Conservation (phyloP, 2,329 filamentous ascomycete species). For the Grosmannia clavigera region DNA sequence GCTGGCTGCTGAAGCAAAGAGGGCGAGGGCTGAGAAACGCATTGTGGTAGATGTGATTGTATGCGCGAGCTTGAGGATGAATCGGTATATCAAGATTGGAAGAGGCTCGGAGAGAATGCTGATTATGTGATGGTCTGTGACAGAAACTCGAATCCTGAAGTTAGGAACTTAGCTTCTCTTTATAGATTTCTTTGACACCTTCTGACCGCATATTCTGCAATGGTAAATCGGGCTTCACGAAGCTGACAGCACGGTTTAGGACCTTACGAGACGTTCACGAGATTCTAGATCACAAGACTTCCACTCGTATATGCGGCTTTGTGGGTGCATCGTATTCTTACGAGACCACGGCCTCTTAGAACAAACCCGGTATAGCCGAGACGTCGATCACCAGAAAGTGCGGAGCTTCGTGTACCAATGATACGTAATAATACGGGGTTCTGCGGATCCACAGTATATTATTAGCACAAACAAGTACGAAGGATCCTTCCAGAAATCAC, state of each 20-base stretch:
- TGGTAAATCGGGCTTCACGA: neutral
- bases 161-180: neutral
- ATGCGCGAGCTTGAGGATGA: too few relatives aligned
- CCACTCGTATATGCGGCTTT: neutral
- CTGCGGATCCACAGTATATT: too few relatives aligned
- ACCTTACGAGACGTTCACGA: neutral
- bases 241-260: neutral
- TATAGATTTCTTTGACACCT: neutral
- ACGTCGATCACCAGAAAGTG: neutral
- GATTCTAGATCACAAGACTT: too few relatives aligned
- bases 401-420: neutral
- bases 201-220: too few relatives aligned
- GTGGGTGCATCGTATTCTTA: too few relatives aligned
- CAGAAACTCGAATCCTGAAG: neutral
- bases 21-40: neutral
- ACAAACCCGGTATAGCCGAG: neutral
- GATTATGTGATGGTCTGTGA: too few relatives aligned
- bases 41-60: neutral
- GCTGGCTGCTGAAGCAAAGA: conserved; percentile 1
- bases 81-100: too few relatives aligned
- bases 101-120: too few relatives aligned
- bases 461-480: too few relatives aligned
- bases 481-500: too few relatives aligned
- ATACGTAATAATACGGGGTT: too few relatives aligned
- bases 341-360: neutral